Evolutionary conservation across 2,329 filamentous ascomycete genomes (phyloP).

Genomic region (Neonectria hederae): DNA sequence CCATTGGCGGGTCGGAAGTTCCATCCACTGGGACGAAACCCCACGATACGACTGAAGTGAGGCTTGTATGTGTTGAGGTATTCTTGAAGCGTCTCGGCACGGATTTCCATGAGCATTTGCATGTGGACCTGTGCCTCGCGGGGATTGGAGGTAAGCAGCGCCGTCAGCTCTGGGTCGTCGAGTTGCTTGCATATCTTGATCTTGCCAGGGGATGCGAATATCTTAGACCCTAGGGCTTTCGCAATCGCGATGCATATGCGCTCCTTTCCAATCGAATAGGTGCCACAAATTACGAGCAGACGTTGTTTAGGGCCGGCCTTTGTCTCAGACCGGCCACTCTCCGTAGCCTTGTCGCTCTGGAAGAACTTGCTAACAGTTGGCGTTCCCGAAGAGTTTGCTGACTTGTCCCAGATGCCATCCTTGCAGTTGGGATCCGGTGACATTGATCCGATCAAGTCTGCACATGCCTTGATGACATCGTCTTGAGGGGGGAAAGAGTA

Average conservation of each 20-base stretch:
- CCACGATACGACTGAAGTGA: constrained; percentile 86
- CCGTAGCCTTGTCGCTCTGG: constrained; percentile 46
- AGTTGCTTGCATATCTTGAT: constrained; percentile 85
- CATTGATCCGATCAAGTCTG: constrained; percentile 84
- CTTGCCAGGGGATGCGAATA: constrained; percentile 86
- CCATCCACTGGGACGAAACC: constrained; percentile 94
- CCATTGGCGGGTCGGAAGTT: constrained; percentile 78
- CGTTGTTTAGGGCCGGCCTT: constrained; percentile 57
- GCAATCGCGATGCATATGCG: constrained; percentile 94
- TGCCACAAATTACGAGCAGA: constrained; percentile 91
- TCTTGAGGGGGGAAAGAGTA: constrained; percentile 93
- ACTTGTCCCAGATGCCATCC: constrained; percentile 58
- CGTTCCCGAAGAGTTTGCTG: constrained; percentile 54
- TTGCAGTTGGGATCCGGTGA: constrained; percentile 68
- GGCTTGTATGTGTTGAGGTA: constrained; percentile 84
- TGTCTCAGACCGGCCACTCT: constrained; percentile 43
- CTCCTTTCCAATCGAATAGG: constrained; percentile 98
- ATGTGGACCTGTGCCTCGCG: constrained; percentile 94
- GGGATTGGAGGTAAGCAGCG: constrained; percentile 81
- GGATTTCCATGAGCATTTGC: constrained; percentile 95
- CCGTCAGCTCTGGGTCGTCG: constrained; percentile 82
- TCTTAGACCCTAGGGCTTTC: constrained; percentile 83
- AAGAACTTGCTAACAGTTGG: constrained; percentile 65
- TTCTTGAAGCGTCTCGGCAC: constrained; percentile 88
- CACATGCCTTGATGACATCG: constrained; percentile 87